phyloP scores from a whole-genome alignment of 331 rosid species.

The Arachis monticola region DNA sequence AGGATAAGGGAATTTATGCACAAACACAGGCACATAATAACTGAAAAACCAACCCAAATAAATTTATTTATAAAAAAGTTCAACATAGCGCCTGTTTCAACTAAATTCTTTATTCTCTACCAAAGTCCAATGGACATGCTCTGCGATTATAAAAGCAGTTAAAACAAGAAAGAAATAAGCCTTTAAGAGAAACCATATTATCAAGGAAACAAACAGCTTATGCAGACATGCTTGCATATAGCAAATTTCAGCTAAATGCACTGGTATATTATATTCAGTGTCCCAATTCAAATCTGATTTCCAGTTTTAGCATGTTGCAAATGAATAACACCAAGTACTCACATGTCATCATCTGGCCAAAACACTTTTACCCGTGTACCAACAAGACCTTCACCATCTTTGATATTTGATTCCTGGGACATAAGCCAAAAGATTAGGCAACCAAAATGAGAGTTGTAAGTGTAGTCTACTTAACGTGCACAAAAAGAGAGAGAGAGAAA shows the following conservation, averaged over 20 bases:
- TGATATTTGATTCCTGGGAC: constrained; percentile 58
- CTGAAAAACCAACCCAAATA: too few species aligned
- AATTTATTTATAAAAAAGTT: too few species aligned
- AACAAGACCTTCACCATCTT: constrained; percentile 60
- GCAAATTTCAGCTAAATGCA: constrained; percentile 2
- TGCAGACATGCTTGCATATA: constrained; percentile 4
- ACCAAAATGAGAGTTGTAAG: constrained; percentile 16
- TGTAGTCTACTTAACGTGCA: too few species aligned
- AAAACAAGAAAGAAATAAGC: constrained; percentile 27
- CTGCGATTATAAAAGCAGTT: constrained; percentile 1
- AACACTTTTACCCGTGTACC: constrained; percentile 76
- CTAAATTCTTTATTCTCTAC: constrained; percentile 15
- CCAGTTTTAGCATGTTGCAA: constrained; percentile 22
- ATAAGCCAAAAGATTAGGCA: constrained; percentile 12
- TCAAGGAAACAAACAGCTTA: constrained; percentile 6
- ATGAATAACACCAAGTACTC: constrained; percentile 50
- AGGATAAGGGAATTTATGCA: constrained; percentile 23
- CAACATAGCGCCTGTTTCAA: constrained; percentile 6
- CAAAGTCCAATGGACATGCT: neutral
- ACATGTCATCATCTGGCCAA: constrained; percentile 87
- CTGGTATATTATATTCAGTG: constrained; percentile 3
- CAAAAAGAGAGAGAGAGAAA: too few species aligned
- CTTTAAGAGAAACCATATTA: constrained; percentile 2
- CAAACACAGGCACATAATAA: constrained; percentile 5
- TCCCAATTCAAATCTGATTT: constrained; percentile 3